Evolutionary conservation across 352 stramenopile species (phyloP), one percentile per base, ranked within the genome.

Genomic region (Pythium folliculosum): DNA sequence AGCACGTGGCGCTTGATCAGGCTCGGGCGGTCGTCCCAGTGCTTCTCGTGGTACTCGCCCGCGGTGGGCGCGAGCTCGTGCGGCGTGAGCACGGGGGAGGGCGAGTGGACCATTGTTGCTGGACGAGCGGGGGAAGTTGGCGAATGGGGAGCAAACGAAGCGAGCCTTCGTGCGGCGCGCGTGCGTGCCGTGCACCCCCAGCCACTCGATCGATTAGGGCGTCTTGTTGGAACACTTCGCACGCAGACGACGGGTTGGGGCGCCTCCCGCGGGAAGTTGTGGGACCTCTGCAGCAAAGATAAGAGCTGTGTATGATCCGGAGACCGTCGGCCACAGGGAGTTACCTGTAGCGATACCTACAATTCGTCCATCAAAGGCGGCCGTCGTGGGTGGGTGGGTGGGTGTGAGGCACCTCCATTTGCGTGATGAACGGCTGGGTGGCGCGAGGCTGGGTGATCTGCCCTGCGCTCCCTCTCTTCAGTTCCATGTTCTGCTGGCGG

Each of bases 1-100:
- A 78, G 40, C 30, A 74, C 63, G 16, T 62, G 67, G 25, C 73
- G 49, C 52, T 71, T 65, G 47, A 59, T 69, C 40, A 51, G n/a
- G n/a, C 7, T 27, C n/a, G 54, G 56, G 22, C 65, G 65, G 9
- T 27, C 51, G 32, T 67, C 60, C 60, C 60, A 67, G 60, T 48
- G 51, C 48, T 63, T 63, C 9, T 45, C 44, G 43, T 50, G 44
- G 56, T 44, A 63, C 38, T 63, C 43, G 16, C 54, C 54, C 10
- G 23, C 32, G 4, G 12, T 22, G 5, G 54, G 56, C n/a, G 25
- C 43, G 17, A 49, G 30, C 30, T 9, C 52, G 35, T 32, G 52
- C 8, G 52, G 52, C n/a, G 52, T 60, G 52, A 60, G 52, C 52
- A 47, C 52, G 5, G 52, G 52, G 21, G 52, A 59, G 5, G 23